phyloP scores from a whole-genome alignment of 2,329 filamentous ascomycete genomes.

The Alternaria tenuissima region DNA sequence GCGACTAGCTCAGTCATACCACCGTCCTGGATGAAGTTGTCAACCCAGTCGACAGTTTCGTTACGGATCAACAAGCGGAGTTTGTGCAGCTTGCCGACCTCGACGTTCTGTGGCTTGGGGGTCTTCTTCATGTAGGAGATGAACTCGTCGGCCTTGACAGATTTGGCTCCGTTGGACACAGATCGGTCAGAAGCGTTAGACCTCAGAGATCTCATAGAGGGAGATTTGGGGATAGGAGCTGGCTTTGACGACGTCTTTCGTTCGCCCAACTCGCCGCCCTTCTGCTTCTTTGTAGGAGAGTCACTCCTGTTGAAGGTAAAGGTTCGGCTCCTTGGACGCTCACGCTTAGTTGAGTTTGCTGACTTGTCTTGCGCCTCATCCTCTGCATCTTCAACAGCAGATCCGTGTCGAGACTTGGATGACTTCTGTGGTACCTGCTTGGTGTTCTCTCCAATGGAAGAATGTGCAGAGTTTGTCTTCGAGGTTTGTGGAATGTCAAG shows the following conservation, averaged over 20 bases:
- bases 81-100: slow-evolving; percentile 96
- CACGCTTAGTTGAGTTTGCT: slow-evolving; percentile 52
- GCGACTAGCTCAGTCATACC: slow-evolving; percentile 93
- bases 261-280: slow-evolving; percentile 63
- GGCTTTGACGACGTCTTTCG: slow-evolving; percentile 71
- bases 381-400: slow-evolving; percentile 31
- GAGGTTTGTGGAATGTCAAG: slow-evolving; percentile 61
- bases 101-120: slow-evolving; percentile 80
- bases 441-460: slow-evolving; percentile 50
- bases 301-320: slow-evolving; percentile 81
- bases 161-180: slow-evolving; percentile 74
- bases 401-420: slow-evolving; percentile 43
- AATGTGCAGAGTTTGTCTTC: slow-evolving; percentile 57
- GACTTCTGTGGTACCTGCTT: slow-evolving; percentile 55
- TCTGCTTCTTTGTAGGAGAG: slow-evolving; percentile 78
- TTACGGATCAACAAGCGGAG: slow-evolving; percentile 87
- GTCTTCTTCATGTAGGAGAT: slow-evolving; percentile 84
- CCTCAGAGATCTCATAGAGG: slow-evolving; percentile 65
- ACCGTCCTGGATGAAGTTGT: slow-evolving; percentile 85
- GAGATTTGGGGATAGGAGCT: slow-evolving; percentile 70
- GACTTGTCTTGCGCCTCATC: slow-evolving; percentile 21
- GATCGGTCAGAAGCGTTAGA: slow-evolving; percentile 65
- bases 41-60: slow-evolving; percentile 95
- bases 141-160: slow-evolving; percentile 81
- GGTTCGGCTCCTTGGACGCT: slow-evolving; percentile 72